Percentiles rank a stretch among this genome's conserved stretches.
Evolutionary conservation across 306 rosid genomes (phyloP).

Genomic region (Dicorynia guianensis): DNA sequence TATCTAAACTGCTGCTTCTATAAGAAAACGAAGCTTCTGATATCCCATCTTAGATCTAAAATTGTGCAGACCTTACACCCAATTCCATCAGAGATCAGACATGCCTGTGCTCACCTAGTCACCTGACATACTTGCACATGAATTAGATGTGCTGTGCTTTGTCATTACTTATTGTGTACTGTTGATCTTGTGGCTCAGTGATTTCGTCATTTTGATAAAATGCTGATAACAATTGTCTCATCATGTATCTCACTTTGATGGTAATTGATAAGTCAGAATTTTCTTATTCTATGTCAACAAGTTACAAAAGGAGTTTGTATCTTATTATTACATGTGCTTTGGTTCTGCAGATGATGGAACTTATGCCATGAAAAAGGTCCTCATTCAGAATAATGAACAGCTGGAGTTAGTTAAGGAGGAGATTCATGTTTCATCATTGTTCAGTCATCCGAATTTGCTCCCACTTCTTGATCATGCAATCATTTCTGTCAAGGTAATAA

Average conservation of each 20-base stretch:
- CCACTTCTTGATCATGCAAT: constrained; percentile 99
- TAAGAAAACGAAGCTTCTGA: not conserved
- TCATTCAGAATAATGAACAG: constrained; percentile 91
- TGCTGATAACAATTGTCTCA: not conserved
- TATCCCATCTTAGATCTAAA: not conserved
- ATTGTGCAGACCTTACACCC: not conserved
- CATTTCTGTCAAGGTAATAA: constrained; percentile 82
- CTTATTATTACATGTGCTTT: constrained; percentile 1
- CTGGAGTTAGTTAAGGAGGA: constrained; percentile 95
- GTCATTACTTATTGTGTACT: constrained; percentile 4
- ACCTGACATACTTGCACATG: not conserved
- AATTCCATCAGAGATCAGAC: not conserved
- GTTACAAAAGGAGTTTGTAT: constrained; percentile 19
- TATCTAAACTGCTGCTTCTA: not conserved
- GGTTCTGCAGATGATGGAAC: constrained; percentile 81
- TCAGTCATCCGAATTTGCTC: constrained; percentile 90
- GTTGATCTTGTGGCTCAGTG: not conserved
- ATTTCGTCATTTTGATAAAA: constrained; percentile 9
- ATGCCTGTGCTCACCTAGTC: not conserved
- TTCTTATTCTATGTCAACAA: constrained; percentile 1
- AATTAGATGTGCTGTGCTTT: not conserved
- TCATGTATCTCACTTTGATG: constrained; percentile 23
- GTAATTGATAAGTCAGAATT: not conserved
- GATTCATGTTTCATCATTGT: constrained; percentile 92
- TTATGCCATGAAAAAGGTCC: constrained; percentile 94